phyloP scores from a whole-genome alignment of 2,329 filamentous ascomycete genomes.

The Stylonectria norvegica region DNA sequence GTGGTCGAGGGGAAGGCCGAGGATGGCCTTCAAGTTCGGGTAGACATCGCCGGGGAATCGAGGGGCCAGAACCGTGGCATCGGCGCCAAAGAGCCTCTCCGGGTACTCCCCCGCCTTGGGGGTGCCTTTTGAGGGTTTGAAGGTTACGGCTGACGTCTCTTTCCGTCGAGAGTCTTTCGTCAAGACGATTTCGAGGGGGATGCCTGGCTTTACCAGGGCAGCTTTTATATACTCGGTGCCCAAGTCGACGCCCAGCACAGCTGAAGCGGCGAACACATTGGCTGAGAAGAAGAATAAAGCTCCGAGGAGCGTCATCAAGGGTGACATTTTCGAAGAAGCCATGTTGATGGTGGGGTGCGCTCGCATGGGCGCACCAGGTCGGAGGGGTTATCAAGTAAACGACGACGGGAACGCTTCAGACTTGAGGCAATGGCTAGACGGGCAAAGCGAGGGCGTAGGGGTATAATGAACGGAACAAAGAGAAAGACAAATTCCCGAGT shows the following conservation, averaged over 20 bases:
- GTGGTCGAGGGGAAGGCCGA: conserved; percentile 67
- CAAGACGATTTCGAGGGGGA: conserved; percentile 94
- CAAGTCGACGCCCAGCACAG: conserved; percentile 88
- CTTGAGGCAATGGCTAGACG: background rate
- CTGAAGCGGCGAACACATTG: conserved; percentile 56
- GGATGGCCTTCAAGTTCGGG: conserved; percentile 83
- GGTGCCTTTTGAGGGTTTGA: conserved; percentile 75
- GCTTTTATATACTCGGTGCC: conserved; percentile 98
- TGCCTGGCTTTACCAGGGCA: conserved; percentile 90
- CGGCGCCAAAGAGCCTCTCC: conserved; percentile 86
- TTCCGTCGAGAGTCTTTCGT: conserved; percentile 98
- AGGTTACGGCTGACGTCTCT: conserved; percentile 84
- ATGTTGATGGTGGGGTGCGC: conserved; percentile 31
- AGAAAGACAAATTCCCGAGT: conserved; percentile 10
- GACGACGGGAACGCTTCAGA: conserved; percentile 9
- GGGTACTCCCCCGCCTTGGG: conserved; percentile 67
- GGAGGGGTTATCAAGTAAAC: conserved; percentile 8
- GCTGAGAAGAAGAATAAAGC: conserved; percentile 36
- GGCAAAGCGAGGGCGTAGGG: conserved; percentile 3
- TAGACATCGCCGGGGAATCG: conserved; percentile 93
- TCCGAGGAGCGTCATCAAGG: conserved; percentile 38
- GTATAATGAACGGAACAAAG: conserved; percentile 2
- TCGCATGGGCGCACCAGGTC: conserved; percentile 19
- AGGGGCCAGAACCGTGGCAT: conserved; percentile 81
- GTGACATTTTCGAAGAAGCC: conserved; percentile 33